A percentile compares a stretch with the other conserved stretches of the same genome.
Evolutionary conservation across 345 rosid species (phyloP).

Genomic region (Camelina hispida): DNA sequence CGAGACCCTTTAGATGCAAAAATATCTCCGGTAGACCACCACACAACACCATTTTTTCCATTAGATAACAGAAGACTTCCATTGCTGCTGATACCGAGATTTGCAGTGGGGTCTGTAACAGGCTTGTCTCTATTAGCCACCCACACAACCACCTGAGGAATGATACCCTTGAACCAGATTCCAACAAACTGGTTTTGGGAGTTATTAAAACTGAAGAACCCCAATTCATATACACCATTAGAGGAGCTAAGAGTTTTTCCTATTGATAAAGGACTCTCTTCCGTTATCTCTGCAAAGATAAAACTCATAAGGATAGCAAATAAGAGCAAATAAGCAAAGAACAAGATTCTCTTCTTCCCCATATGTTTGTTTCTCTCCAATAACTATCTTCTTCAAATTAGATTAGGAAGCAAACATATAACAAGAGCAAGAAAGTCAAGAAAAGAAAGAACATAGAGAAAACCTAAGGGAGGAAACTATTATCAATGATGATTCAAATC

Average conservation of each 20-base stretch:
- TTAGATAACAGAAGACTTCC: not conserved
- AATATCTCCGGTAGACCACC: not conserved
- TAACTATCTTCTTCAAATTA: constrained; percentile 4
- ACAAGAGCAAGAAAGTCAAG: constrained; percentile 5
- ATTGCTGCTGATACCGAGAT: not conserved
- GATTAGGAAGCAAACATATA: not conserved
- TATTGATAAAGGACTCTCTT: not conserved
- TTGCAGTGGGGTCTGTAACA: not conserved
- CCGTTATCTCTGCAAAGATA: constrained; percentile 7
- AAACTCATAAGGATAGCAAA: not conserved
- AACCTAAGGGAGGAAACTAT: not conserved
- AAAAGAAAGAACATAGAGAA: not conserved
- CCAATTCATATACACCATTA: constrained; percentile 30
- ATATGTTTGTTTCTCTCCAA: constrained; percentile 14
- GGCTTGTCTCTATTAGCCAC: not conserved
- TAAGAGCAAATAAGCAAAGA: constrained; percentile 27
- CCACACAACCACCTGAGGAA: not conserved
- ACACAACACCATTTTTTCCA: not conserved
- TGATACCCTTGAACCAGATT: not conserved
- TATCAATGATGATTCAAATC: not conserved
- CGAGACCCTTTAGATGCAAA: not conserved
- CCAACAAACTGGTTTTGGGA: not conserved
- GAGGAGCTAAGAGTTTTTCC: not conserved
- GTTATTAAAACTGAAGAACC: not conserved
- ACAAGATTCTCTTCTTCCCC: not conserved